Base-by-base conservation (phyloP, 306 rosid species). In the Cucurbita pepo region DNA sequence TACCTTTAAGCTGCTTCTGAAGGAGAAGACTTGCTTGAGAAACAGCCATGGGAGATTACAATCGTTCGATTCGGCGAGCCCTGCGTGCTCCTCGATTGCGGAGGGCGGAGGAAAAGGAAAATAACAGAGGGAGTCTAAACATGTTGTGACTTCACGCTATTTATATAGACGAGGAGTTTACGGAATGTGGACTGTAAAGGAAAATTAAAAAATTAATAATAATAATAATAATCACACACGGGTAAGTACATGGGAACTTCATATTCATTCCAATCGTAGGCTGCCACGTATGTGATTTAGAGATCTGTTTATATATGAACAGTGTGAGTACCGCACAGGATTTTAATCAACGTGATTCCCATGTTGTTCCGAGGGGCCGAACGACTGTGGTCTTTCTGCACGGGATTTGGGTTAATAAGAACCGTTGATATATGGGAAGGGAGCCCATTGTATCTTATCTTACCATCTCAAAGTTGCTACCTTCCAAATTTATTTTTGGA, bases 1-100 rank as follows among this genome's bases (percentile, higher is more conserved):
- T 71, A 87, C 98, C 96, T 87, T 87, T 90, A 83, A 94, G 97
- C 76, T 94, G 98, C 69, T 94, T 94, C 77, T 86, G 98, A 55
- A 94, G 97, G 76, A 94, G 96, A 63, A 94, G 98, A 82, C 96
- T 87, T 7, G 98, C 98, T 82, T 94, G 96, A 3, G 98, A 81
- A 63, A 88, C 86, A 53, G 96, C 88, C 97, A 90, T 90, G 75
- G 54, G 54, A 58, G 61, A 41, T 34, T 22, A 58, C 43, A 15
- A 43, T 16, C 16, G 38, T 76, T 38, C 44, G 77, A 72, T 62
- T 40, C 59, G 67, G 75, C 75, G 72, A 54, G 57, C 53, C 72
- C 77, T 55, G 8, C 69, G 62, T 76, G 72, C 75, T 77, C 71
- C 18, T 51, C 54, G 75, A 77, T 75, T 79, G 78, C 58, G 45